Conservation (phyloP, 192 early-diverging fungal species). For the Coemansia sp. region DNA sequence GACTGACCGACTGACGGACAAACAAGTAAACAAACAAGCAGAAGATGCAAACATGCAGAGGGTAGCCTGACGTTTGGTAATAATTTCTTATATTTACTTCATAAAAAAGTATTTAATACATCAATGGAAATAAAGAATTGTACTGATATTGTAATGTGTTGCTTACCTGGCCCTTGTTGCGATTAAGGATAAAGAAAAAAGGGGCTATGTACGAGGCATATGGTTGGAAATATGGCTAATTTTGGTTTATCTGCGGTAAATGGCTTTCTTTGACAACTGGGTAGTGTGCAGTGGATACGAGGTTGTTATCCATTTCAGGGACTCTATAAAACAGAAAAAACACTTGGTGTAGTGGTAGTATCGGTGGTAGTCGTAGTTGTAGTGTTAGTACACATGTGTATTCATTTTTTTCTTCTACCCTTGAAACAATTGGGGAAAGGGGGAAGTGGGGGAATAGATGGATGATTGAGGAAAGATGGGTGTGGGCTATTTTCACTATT, state of each 20-base stretch:
- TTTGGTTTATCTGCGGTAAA: conserved; percentile 2
- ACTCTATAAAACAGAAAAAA: background rate
- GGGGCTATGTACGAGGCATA: background rate
- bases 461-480: background rate
- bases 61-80: too few species aligned
- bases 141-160: background rate
- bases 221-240: conserved; percentile 3
- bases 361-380: too few species aligned
- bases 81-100: too few species aligned
- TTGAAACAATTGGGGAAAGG: background rate
- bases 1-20: too few species aligned
- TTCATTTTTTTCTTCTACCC: background rate
- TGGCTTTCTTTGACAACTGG: conserved; percentile 8
- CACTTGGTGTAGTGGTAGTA: background rate
- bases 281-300: conserved; percentile 1
- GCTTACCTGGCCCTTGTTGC: background rate
- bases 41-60: too few species aligned
- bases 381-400: background rate
- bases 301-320: conserved; percentile 5
- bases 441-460: background rate
- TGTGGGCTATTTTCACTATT: background rate
- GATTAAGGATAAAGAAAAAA: background rate
- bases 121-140: background rate
- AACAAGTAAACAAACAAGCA: too few species aligned
- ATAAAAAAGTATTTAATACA: background rate